A percentile compares a stretch with the other conserved stretches of the same genome.
Conservation (phyloP, 2,329 filamentous ascomycete species). For the Neonectria ditissima region DNA sequence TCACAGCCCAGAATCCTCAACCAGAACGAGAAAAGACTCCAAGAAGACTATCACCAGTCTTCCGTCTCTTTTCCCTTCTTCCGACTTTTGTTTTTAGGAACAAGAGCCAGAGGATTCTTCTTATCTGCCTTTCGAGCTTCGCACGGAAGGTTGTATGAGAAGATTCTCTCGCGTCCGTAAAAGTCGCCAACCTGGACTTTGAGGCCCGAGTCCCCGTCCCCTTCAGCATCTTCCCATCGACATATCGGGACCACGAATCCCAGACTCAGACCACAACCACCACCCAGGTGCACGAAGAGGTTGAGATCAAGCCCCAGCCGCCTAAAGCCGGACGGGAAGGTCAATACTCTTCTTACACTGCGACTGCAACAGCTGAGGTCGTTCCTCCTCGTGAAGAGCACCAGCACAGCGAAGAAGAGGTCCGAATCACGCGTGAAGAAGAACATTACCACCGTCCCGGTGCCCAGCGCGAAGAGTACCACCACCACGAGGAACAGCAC, state of each 20-base stretch:
- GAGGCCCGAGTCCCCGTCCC: conserved; percentile 99
- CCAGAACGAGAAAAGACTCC: conserved; percentile 51
- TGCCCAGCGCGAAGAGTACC: conserved; percentile 52
- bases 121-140: conserved; percentile 75
- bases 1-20: conserved; percentile 43
- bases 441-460: conserved; percentile 80
- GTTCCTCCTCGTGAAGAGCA: conserved; percentile 73
- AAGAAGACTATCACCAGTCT: conserved; percentile 49
- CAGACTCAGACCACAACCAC: conserved; percentile 69
- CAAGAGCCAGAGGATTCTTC: conserved; percentile 75
- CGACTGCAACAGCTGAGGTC: conserved; percentile 68
- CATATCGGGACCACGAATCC: conserved; percentile 77
- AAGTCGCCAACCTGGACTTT: conserved; percentile 99
- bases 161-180: conserved; percentile 73
- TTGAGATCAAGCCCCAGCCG: conserved; percentile 81
- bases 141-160: conserved; percentile 72
- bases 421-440: conserved; percentile 82
- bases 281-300: conserved; percentile 76
- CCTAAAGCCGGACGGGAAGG: conserved; percentile 98
- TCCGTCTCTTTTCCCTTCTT: conserved; percentile 52
- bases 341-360: conserved; percentile 82
- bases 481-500: conserved; percentile 41
- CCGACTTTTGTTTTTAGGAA: conserved; percentile 67
- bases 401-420: conserved; percentile 83
- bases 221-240: conserved; percentile 99